Conservation (phyloP, 164 flowering plant species). For the Euptelea pleiosperma region DNA sequence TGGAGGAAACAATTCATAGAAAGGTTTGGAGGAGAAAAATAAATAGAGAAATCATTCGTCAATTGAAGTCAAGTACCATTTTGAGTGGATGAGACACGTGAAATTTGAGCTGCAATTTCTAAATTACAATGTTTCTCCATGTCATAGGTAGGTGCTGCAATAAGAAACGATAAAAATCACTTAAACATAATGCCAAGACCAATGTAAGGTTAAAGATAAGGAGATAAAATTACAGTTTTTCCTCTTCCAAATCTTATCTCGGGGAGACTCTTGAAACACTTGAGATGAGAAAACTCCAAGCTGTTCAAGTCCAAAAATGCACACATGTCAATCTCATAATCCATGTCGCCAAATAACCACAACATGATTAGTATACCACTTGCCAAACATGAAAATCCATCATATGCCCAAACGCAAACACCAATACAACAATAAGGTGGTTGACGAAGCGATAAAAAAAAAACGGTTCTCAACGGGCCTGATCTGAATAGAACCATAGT, state of each 20-base stretch:
- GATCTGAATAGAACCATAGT: neutral
- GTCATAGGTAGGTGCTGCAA: constrained; percentile 74
- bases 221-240: constrained; percentile 53
- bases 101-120: constrained; percentile 86
- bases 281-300: constrained; percentile 98
- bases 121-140: constrained; percentile 93
- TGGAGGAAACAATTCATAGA: too few relatives aligned
- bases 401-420: neutral
- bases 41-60: too few relatives aligned
- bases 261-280: constrained; percentile 85
- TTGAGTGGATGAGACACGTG: constrained; percentile 52
- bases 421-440: neutral
- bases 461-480: too few relatives aligned
- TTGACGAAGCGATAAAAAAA: too few relatives aligned
- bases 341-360: neutral
- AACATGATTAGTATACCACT: neutral
- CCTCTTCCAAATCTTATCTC: constrained; percentile 62
- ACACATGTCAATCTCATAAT: constrained; percentile 10
- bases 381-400: neutral
- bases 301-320: constrained; percentile 44
- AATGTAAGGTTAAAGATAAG: constrained; percentile 8
- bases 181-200: neutral
- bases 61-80: constrained; percentile 48
- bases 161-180: constrained; percentile 10
- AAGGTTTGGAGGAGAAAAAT: too few relatives aligned